Evolutionary conservation across 805 yeast species (phyloP), one percentile per base, ranked within the genome.

Genomic region (Deakozyma indianensis): DNA sequence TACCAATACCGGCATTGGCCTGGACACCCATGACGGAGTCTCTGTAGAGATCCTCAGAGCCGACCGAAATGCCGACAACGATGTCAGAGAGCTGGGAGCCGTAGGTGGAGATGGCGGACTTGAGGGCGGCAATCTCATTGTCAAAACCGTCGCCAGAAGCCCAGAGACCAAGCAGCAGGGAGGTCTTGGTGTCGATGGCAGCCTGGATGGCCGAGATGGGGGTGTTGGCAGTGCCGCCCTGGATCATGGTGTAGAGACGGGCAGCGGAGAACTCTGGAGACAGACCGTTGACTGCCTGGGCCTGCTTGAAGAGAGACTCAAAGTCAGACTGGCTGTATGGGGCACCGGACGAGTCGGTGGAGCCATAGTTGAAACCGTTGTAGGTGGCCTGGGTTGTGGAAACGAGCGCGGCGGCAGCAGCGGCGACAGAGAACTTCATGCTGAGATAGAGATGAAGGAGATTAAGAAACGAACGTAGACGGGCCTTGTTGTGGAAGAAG

Each of bases 21-120:
- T 83, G 53, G 61, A 83, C 92, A 35, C 54, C 54, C 49, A 48
- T 45, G 29, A 14, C 41, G 23, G 54, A 51, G 43, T 63, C 77
- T 76, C 95, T 81, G 73, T 84, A 84, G 54, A 84, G 70, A 53
- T 90, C 86, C 69, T 84, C 95, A 22, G 92, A 82, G 56, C 94
- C 95, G 53, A 84, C 94, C 41, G 83, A 69, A 66, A 84, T 70
- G 35, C 77, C 80, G 56, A 80, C 76, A 56, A 84, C 72, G 46
- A 48, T 41, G 43, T 50, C 53, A 14, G 25, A 27, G 27, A 51
- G 44, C 43, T 45, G 22, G 41, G 28, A n/a, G n/a, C 54, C 54
- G 41, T 48, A 48, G 22, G 43, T 29, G n/a, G 41, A 11, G 41
- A 50, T 47, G 43, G 54, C 54, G 23, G 41, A 22, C 29, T 43